Conservation (phyloP, 2,329 filamentous ascomycete genomes). For the Ophiocordyceps camponoti-floridani region DNA sequence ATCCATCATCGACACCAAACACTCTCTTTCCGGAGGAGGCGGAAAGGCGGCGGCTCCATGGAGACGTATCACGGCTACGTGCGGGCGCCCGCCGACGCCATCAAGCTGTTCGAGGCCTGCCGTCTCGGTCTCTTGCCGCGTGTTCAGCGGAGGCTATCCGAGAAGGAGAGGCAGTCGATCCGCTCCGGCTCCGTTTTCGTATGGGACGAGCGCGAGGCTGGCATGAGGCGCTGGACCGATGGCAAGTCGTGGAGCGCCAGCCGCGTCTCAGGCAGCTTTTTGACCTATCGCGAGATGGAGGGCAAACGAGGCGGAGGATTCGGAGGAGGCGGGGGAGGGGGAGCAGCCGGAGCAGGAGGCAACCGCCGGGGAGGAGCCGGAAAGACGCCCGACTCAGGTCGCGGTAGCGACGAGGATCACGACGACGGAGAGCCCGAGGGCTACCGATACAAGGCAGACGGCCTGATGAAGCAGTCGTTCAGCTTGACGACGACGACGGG, state of each 20-base stretch:
- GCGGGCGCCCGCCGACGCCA: conserved; percentile 88
- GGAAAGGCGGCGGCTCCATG: conserved; percentile 38
- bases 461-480: conserved; percentile 98
- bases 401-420: conserved; percentile 70
- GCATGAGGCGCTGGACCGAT: conserved; percentile 97
- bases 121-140: conserved; percentile 74
- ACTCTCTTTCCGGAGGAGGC: background rate
- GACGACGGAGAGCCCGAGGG: conserved; percentile 75
- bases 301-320: conserved; percentile 81
- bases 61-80: conserved; percentile 95
- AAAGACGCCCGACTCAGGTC: conserved; percentile 70
- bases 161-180: conserved; percentile 94
- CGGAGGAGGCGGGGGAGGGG: conserved; percentile 12
- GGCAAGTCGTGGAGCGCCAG: conserved; percentile 99
- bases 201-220: conserved; percentile 97
- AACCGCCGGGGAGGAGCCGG: conserved; percentile 38
- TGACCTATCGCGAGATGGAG: conserved; percentile 98
- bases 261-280: conserved; percentile 88
- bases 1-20: no score
- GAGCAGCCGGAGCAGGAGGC: background rate
- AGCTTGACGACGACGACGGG: conserved; percentile 84
- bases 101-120: conserved; percentile 97
- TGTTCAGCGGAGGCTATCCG: conserved; percentile 81
- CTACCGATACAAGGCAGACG: conserved; percentile 88
- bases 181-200: conserved; percentile 95